These are phyloP conservation scores for Neovahlkampfia damariscottae DNA, from an alignment of 78 protist genomes.

Conservation along the genomic window DNA sequence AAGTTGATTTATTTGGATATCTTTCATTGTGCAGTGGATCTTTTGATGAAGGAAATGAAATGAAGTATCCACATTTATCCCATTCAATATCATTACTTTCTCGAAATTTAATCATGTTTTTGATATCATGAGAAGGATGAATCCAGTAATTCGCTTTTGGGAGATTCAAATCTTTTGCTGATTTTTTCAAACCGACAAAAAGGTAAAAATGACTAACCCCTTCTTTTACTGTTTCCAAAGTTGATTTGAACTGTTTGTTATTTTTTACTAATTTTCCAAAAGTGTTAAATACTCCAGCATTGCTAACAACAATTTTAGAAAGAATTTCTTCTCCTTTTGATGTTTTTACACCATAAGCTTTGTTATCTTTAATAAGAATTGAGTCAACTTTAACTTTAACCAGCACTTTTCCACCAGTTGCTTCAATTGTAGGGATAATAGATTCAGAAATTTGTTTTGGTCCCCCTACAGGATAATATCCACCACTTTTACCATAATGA, in stretches of 20 bases:
- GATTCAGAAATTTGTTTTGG: neutral
- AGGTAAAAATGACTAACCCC: too few relatives aligned
- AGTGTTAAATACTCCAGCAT: conserved; percentile 19
- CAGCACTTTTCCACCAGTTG: conserved; percentile 19
- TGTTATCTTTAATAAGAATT: neutral
- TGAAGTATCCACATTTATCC: too few relatives aligned
- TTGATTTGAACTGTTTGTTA: neutral
- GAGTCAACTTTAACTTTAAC: neutral
- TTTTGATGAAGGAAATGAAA: too few relatives aligned
- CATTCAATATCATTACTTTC: too few relatives aligned
- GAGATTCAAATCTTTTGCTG: too few relatives aligned
- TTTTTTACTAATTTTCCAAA: conserved; percentile 3
- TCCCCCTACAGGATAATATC: conserved; percentile 25
- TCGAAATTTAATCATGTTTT: too few relatives aligned
- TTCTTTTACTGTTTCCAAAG: too few relatives aligned
- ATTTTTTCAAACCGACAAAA: too few relatives aligned
- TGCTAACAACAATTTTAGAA: neutral
- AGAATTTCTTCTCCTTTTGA: neutral
- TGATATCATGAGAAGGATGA: too few relatives aligned
- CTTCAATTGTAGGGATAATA: conserved; percentile 3
- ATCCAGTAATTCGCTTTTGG: too few relatives aligned
- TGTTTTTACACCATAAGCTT: conserved; percentile 13
- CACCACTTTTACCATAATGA: conserved; percentile 17
- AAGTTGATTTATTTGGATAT: too few relatives aligned
- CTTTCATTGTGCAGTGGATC: too few relatives aligned